Percentiles rank a stretch among this genome's conserved stretches.
Evolutionary conservation across 306 rosid species (phyloP).

Genomic region (Morella rubra): DNA sequence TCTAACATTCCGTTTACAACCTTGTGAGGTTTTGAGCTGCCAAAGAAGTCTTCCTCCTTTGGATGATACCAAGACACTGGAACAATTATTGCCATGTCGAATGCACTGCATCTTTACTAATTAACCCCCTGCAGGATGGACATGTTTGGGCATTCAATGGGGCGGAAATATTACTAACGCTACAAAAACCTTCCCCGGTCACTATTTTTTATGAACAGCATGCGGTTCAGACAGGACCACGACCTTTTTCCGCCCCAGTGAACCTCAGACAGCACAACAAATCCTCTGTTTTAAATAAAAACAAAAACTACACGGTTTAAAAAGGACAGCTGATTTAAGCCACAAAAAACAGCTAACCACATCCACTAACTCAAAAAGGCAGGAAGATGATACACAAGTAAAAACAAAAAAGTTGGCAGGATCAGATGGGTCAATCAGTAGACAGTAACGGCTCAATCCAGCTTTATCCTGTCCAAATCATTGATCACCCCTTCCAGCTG

Average conservation of each 20-base stretch:
- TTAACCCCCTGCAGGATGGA: too few species aligned
- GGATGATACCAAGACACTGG: too few species aligned
- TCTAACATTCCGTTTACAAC: too few species aligned
- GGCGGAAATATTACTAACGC: too few species aligned
- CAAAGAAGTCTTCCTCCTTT: too few species aligned
- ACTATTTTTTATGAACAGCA: too few species aligned
- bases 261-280: not conserved
- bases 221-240: too few species aligned
- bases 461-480: slow-evolving; percentile 75
- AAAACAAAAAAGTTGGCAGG: slow-evolving; percentile 4
- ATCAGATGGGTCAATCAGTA: not conserved
- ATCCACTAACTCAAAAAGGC: slow-evolving; percentile 30
- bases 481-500: slow-evolving; percentile 89
- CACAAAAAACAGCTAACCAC: slow-evolving; percentile 42
- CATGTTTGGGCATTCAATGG: too few species aligned
- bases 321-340: slow-evolving; percentile 4
- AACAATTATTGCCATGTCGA: too few species aligned
- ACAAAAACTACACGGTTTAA: not conserved
- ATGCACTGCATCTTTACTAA: too few species aligned
- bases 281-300: not conserved
- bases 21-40: too few species aligned
- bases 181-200: too few species aligned
- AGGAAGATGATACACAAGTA: not conserved
- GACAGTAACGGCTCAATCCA: slow-evolving; percentile 46
- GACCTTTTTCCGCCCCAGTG: not conserved